A percentile compares a stretch with the other conserved stretches of the same genome.
Evolutionary conservation across 768 basidiomycete genomes (phyloP).

Genomic region (Pulveroboletus sp.): DNA sequence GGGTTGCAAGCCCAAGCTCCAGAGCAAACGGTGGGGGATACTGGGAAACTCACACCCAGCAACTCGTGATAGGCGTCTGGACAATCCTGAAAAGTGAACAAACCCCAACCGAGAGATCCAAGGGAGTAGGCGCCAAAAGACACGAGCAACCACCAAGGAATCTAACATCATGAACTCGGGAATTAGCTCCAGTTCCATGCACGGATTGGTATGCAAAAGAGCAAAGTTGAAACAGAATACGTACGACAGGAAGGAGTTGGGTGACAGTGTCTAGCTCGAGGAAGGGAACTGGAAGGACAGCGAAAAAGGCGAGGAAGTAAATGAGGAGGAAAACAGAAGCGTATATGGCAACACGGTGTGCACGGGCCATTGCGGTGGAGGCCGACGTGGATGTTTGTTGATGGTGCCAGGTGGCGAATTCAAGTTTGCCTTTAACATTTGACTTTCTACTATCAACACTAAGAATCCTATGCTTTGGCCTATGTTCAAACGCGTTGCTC

Average conservation of each 20-base stretch:
- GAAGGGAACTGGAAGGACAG: conserved; percentile 13
- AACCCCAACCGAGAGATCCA: conserved; percentile 71
- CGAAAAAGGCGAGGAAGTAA: conserved; percentile 34
- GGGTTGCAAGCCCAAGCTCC: neutral
- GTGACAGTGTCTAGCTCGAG: conserved; percentile 5
- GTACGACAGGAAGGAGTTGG: conserved; percentile 16
- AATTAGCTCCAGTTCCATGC: neutral
- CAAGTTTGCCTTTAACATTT: too few species aligned
- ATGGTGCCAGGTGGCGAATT: too few species aligned
- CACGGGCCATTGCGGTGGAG: conserved; percentile 1
- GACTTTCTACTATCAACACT: too few species aligned
- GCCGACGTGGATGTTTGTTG: too few species aligned
- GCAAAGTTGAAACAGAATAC: neutral
- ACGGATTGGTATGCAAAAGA: neutral
- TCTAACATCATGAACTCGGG: conserved; percentile 33
- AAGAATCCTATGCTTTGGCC: too few species aligned
- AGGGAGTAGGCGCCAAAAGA: conserved; percentile 79
- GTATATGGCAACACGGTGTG: conserved; percentile 43
- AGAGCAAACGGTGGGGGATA: neutral
- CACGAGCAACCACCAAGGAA: conserved; percentile 83
- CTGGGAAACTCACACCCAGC: conserved; percentile 40
- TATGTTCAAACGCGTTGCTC: too few species aligned
- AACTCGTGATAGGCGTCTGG: conserved; percentile 77
- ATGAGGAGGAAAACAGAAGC: conserved; percentile 41
- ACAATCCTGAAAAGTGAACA: conserved; percentile 73